phyloP scores from a whole-genome alignment of 257 asterid genomes.

The Phtheirospermum japonicum region DNA sequence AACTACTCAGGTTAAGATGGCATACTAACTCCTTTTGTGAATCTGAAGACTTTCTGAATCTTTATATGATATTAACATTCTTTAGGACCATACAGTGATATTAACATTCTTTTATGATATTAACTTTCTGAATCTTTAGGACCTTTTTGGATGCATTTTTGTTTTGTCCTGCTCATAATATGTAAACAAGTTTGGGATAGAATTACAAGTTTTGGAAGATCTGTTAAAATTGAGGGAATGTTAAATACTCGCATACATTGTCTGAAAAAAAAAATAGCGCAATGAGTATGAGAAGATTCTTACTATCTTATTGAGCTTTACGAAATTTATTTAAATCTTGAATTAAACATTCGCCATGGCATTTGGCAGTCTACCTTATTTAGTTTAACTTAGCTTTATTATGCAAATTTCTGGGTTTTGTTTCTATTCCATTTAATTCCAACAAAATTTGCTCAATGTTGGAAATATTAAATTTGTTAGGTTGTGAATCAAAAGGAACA shows the following conservation, averaged over 20 bases:
- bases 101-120: not conserved
- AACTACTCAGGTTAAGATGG: conserved; percentile 10
- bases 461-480: not conserved
- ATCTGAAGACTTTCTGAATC: not conserved
- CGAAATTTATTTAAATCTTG: not conserved
- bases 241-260: not conserved
- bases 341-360: conserved; percentile 6
- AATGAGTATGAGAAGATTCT: conserved; percentile 18
- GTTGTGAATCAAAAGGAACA: not conserved
- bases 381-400: not conserved
- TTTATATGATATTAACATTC: not conserved
- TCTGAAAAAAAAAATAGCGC: not conserved
- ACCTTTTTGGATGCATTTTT: too few species aligned
- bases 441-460: not conserved
- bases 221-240: conserved; percentile 3
- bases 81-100: not conserved
- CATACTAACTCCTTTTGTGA: not conserved
- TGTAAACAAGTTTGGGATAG: conserved; percentile 6
- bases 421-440: not conserved
- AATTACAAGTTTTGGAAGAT: conserved; percentile 4
- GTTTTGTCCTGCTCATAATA: not conserved
- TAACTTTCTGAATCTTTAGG: not conserved
- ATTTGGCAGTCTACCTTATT: not conserved
- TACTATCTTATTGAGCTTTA: not conserved
- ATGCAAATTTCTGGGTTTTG: not conserved